Conservation (phyloP, 805 yeast genomes). For the Lachancea nothofagi region DNA sequence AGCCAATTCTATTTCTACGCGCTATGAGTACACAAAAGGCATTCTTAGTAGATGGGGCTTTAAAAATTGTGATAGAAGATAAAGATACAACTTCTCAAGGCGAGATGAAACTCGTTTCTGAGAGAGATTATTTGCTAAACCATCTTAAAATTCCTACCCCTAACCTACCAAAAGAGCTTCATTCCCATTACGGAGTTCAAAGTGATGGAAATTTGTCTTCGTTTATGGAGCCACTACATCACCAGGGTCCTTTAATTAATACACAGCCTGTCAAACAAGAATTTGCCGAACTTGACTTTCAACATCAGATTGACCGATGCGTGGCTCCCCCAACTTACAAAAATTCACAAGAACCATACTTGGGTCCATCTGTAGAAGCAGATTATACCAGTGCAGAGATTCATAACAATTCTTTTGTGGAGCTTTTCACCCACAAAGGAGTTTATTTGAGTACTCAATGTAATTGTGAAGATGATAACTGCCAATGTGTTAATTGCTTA, state of each 20-base stretch:
- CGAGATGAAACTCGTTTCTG: constrained; percentile 20
- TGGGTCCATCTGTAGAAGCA: neutral
- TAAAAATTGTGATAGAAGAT: constrained; percentile 23
- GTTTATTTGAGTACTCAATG: constrained; percentile 31
- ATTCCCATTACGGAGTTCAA: neutral
- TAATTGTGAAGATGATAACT: constrained; percentile 29
- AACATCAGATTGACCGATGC: neutral
- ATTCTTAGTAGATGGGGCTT: constrained; percentile 25
- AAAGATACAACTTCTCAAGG: neutral
- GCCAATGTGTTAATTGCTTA: constrained; percentile 32
- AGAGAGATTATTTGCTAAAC: constrained; percentile 24
- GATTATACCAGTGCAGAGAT: neutral
- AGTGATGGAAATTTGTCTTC: neutral
- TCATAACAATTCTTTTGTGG: constrained; percentile 20
- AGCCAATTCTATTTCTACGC: constrained; percentile 28
- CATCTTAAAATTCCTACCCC: constrained; percentile 2
- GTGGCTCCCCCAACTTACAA: neutral
- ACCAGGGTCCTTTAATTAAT: too few relatives aligned
- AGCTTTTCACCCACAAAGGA: constrained; percentile 31
- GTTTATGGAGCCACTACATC: neutral
- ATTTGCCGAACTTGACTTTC: neutral
- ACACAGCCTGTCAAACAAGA: neutral
- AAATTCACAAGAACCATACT: neutral
- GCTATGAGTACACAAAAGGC: constrained; percentile 27
- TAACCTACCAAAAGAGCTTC: neutral